These are phyloP conservation scores for Inonotus hispidus DNA, from an alignment of 1,284 basidiomycete genomes.

Conservation along the genomic window DNA sequence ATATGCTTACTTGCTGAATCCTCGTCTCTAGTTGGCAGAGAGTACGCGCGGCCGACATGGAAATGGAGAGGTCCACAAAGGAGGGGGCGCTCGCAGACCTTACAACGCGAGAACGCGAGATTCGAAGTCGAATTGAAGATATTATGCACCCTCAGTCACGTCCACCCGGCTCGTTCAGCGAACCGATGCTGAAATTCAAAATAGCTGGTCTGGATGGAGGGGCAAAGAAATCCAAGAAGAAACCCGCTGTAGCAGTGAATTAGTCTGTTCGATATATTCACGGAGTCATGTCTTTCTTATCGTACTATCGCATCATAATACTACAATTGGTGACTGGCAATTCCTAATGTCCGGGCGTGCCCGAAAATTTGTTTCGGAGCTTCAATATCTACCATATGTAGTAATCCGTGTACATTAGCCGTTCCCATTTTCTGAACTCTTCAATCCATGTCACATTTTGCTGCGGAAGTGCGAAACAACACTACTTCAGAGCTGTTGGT, in stretches of 20 bases:
- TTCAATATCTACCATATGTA: too few relatives aligned
- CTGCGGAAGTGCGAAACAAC: too few relatives aligned
- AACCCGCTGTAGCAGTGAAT: constrained; percentile 31
- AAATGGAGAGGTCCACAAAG: constrained; percentile 64
- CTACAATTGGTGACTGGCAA: too few relatives aligned
- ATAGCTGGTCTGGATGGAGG: constrained; percentile 37
- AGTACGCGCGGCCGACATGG: constrained; percentile 63
- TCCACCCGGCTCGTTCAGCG: constrained; percentile 21
- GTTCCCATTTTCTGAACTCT: too few relatives aligned
- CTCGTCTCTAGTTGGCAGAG: constrained; percentile 63
- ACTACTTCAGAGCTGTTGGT: too few relatives aligned
- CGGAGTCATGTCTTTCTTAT: not conserved
- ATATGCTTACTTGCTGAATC: constrained; percentile 14
- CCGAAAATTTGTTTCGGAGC: too few relatives aligned
- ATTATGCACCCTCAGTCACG: constrained; percentile 48
- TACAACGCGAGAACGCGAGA: constrained; percentile 65
- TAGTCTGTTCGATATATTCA: not conserved
- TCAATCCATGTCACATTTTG: too few relatives aligned
- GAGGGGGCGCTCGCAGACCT: constrained; percentile 56
- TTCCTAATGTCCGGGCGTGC: too few relatives aligned
- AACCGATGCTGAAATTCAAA: constrained; percentile 30
- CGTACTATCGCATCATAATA: too few relatives aligned
- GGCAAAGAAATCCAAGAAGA: constrained; percentile 58
- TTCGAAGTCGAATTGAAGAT: constrained; percentile 68
- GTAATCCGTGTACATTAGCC: too few relatives aligned